These are phyloP conservation scores for Botrytis sinoallii DNA, from an alignment of 2,329 filamentous ascomycete species.

Conservation along the genomic window DNA sequence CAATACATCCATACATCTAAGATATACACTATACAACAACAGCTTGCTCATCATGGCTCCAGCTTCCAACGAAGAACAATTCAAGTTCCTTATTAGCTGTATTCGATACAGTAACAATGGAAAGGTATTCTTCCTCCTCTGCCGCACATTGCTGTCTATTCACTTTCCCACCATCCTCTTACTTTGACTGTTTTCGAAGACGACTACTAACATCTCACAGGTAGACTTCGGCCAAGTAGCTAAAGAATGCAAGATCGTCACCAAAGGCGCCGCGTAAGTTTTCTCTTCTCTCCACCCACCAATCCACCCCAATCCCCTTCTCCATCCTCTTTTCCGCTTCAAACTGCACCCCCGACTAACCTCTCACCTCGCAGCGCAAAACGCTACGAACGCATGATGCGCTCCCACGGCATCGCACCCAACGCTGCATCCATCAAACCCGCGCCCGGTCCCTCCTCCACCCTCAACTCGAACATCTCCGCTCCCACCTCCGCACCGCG, in stretches of 20 bases:
- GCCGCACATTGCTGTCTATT: background rate
- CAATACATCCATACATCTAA: background rate
- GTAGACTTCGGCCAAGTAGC: constrained; percentile 65
- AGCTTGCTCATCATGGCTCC: constrained; percentile 46
- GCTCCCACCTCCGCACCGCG: constrained; percentile 9
- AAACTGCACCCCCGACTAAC: background rate
- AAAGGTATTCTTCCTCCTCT: constrained; percentile 46
- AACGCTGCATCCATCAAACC: constrained; percentile 32
- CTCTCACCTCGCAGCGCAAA: constrained; percentile 52
- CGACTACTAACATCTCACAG: constrained; percentile 40
- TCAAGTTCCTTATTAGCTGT: constrained; percentile 65
- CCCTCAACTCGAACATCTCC: background rate
- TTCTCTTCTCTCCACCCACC: background rate
- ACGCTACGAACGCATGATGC: constrained; percentile 64
- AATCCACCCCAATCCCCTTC: background rate
- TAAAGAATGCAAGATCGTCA: constrained; percentile 58
- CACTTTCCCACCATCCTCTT: background rate
- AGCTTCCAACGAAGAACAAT: constrained; percentile 52
- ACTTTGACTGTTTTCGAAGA: background rate
- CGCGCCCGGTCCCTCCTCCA: constrained; percentile 21
- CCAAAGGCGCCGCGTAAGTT: constrained; percentile 68
- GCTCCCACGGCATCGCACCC: constrained; percentile 49
- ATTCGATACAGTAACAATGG: constrained; percentile 59
- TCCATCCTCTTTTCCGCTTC: background rate
- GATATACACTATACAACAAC: background rate